phyloP scores from a whole-genome alignment of 345 rosid species.

The Salix udensis region DNA sequence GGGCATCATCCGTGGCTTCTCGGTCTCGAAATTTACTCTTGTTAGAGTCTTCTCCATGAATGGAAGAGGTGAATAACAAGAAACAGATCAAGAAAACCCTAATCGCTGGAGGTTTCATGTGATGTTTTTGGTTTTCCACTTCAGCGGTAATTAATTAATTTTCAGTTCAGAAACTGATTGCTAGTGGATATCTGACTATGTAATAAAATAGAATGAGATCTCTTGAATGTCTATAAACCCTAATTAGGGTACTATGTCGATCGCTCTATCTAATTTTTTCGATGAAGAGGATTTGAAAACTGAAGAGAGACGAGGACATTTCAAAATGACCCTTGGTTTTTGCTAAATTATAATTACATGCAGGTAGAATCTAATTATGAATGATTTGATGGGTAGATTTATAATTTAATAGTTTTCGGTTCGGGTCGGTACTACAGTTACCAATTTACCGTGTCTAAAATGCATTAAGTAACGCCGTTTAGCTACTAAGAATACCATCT shows the following conservation, averaged over 20 bases:
- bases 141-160: background rate
- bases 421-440: too few species aligned
- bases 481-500: too few species aligned
- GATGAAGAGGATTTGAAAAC: background rate
- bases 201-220: too few species aligned
- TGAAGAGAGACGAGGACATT: too few species aligned
- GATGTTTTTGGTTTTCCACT: conserved; percentile 7
- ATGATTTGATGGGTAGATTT: too few species aligned
- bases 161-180: background rate
- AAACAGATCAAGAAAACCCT: conserved; percentile 40
- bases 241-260: background rate
- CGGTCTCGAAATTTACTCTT: conserved; percentile 75
- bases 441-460: too few species aligned
- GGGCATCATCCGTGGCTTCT: conserved; percentile 71
- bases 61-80: conserved; percentile 24
- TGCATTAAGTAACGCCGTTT: too few species aligned
- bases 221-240: background rate
- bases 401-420: too few species aligned
- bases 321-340: background rate
- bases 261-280: too few species aligned
- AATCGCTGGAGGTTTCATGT: conserved; percentile 40
- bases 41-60: conserved; percentile 42
- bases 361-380: background rate
- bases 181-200: background rate
- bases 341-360: too few species aligned